These are phyloP conservation scores for Ascochyta rabiei DNA, from an alignment of 2,329 filamentous ascomycete genomes.

Conservation along the genomic window DNA sequence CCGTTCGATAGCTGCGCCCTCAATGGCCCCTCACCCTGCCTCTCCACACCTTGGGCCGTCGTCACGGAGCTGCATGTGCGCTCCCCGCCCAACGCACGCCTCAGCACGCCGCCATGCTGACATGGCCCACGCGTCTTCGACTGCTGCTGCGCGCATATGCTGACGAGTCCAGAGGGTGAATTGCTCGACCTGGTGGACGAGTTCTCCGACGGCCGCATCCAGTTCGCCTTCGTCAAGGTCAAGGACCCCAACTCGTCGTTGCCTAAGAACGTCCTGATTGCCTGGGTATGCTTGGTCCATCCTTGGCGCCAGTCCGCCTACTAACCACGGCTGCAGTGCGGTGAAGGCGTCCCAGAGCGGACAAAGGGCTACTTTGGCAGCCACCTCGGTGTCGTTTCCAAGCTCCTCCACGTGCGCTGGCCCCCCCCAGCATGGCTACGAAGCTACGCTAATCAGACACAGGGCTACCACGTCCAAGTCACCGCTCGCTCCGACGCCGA, in stretches of 20 bases:
- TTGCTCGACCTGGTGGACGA: constrained; percentile 89
- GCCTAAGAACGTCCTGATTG: constrained; percentile 91
- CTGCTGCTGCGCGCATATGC: not conserved
- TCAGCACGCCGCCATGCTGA: constrained; percentile 1
- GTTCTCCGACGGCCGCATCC: constrained; percentile 93
- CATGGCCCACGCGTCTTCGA: not conserved
- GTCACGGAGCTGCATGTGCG: not conserved
- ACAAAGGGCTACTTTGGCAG: constrained; percentile 99
- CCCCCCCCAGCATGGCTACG: constrained; percentile 1
- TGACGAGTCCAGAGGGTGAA: constrained; percentile 74
- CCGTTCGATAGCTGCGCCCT: not conserved
- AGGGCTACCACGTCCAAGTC: constrained; percentile 96
- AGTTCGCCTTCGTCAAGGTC: constrained; percentile 96
- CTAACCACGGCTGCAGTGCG: constrained; percentile 64
- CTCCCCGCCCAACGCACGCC: constrained; percentile 22
- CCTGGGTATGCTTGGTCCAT: constrained; percentile 65
- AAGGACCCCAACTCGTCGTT: constrained; percentile 90
- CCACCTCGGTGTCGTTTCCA: constrained; percentile 86
- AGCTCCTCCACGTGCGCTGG: constrained; percentile 75
- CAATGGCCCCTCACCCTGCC: constrained; percentile 6
- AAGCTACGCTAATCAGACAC: constrained; percentile 26
- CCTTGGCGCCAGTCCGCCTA: not conserved
- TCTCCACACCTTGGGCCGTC: not conserved
- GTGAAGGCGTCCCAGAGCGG: constrained; percentile 95
- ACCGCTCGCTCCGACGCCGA: constrained; percentile 91